Evolutionary conservation across 129 eudicot species (phyloP).

Genomic region (Solidago caesia): DNA sequence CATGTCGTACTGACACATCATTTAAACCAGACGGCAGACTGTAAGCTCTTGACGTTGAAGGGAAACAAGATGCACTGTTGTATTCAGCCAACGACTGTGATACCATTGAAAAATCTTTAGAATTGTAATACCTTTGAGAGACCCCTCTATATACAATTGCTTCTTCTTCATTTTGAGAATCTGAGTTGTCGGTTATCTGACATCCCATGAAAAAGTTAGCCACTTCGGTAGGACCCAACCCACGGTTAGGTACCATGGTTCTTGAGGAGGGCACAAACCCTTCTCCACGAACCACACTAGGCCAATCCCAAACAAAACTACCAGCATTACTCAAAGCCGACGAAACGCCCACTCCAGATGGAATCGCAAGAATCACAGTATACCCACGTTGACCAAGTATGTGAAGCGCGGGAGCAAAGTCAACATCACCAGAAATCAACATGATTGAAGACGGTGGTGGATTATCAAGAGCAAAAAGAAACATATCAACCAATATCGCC

Average conservation of each 20-base stretch:
- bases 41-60: slow-evolving; percentile 43
- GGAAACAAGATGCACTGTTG: slow-evolving; percentile 24
- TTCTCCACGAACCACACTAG: slow-evolving; percentile 89
- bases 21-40: slow-evolving; percentile 52
- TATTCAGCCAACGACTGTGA: slow-evolving; percentile 51
- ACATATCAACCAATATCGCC: slow-evolving; percentile 97
- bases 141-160: slow-evolving; percentile 76
- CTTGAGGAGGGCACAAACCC: slow-evolving; percentile 65
- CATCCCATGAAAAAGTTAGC: slow-evolving; percentile 43
- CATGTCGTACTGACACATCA: slow-evolving; percentile 42
- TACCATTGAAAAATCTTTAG: slow-evolving; percentile 48
- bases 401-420: slow-evolving; percentile 91
- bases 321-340: slow-evolving; percentile 95
- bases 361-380: slow-evolving; percentile 82
- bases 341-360: slow-evolving; percentile 74
- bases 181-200: slow-evolving; percentile 48
- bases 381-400: slow-evolving; percentile 97
- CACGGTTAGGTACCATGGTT: slow-evolving; percentile 24
- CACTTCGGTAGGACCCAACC: slow-evolving; percentile 38
- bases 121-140: slow-evolving; percentile 50
- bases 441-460: slow-evolving; percentile 88
- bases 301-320: slow-evolving; percentile 96
- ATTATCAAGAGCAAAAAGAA: slow-evolving; percentile 92
- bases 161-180: slow-evolving; percentile 74
- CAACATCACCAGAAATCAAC: slow-evolving; percentile 96